These are phyloP conservation scores for Aurantiochytrium sp. DNA, from an alignment of 108 stramenopile species.

Conservation along the genomic window DNA sequence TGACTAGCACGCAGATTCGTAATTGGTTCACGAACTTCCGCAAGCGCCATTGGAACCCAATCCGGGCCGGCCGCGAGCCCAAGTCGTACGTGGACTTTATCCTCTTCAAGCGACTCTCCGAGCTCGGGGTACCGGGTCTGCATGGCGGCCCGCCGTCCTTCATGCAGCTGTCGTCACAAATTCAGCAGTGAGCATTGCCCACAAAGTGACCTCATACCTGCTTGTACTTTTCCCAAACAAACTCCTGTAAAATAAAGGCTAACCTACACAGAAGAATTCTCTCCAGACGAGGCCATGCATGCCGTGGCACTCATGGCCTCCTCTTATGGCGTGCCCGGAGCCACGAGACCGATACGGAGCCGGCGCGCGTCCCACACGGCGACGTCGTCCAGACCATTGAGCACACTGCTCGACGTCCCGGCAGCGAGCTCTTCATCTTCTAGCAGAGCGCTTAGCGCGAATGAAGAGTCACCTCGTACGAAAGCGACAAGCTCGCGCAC, in stretches of 20 bases:
- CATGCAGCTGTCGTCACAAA: background rate
- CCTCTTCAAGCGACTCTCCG: background rate
- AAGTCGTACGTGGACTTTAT: constrained; percentile 29
- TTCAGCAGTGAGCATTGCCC: background rate
- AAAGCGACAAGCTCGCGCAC: background rate
- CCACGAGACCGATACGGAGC: background rate
- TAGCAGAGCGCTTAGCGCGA: no score
- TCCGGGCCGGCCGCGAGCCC: background rate
- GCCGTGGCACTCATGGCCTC: no score
- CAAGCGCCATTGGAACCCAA: constrained; percentile 9
- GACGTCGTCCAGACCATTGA: background rate
- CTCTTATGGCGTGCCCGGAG: no score
- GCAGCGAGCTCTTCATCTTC: background rate
- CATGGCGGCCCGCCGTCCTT: background rate
- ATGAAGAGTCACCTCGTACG: background rate
- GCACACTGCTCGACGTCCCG: no score
- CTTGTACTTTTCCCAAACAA: no score
- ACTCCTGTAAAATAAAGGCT: no score
- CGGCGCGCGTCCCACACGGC: background rate
- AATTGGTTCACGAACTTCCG: constrained; percentile 24
- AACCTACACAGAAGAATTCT: no score
- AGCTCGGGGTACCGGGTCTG: background rate
- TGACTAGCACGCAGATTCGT: background rate
- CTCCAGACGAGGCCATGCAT: no score
- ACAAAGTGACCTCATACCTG: no score